Base-by-base conservation (phyloP, 345 rosid genomes). In the Carallia brachiata region DNA sequence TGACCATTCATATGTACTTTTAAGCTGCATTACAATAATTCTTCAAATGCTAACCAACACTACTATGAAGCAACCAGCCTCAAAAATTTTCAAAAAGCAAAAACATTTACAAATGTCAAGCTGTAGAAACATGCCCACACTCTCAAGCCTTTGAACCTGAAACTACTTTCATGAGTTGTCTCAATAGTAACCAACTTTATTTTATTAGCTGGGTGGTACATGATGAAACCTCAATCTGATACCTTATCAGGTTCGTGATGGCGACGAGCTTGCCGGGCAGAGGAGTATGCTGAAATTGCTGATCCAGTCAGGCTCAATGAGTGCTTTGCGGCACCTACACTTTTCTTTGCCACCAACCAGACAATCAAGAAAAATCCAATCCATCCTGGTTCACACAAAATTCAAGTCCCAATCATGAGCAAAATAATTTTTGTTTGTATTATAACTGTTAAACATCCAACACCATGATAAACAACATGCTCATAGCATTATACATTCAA, bases 301-400 rank as follows among this genome's bases (percentile, higher is more conserved):
- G 84, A 87, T 68, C 93, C 90, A 68, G 96, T 80, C 68, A 70
- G 19, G 36, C 69, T 77, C 62, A 86, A 54, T 2, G 95, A 89
- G 69, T 80, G 90, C 81, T 84, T 92, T 23, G 87, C 92, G 9
- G 90, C 79, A 27, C 83, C 84, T 5, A 82, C 13, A 60, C 88
- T 78, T 75, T 87, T 91, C 81, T 77, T 86, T 23, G 83, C 73
- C 64, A 84, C 93, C 83, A 89, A 61, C 97, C 92, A 95, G 62
- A 85, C 75, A 52, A 68, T 72, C 77, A 82, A 89, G 78, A 94
- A 82, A 77, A 94, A 92, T 59, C 92, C 93, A 61, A 87, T 76
- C 99, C 99, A 92, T 74, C 97, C 97, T 95, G 88, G 72, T 62
- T 56, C 71, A 76, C 67, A 73, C 19, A 23, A 68, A 55, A 32